Evolutionary conservation across 768 basidiomycete genomes (phyloP).

Genomic region (Suillus decipiens): DNA sequence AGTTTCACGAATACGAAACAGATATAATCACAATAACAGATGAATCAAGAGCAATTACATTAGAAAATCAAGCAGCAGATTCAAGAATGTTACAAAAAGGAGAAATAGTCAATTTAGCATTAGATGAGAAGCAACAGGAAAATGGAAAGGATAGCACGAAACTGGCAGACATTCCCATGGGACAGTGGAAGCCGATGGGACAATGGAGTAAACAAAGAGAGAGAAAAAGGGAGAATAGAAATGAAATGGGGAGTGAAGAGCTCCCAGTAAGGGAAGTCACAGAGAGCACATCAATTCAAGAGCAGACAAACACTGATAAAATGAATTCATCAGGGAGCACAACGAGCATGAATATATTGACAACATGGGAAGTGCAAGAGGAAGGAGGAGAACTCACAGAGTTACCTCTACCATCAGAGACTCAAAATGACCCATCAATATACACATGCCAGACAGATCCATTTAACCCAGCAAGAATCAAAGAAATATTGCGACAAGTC

Average conservation of each 20-base stretch:
- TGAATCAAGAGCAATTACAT: fast-evolving
- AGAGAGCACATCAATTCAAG: fast-evolving
- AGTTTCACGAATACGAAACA: constrained; percentile 26
- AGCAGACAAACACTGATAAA: too few species aligned
- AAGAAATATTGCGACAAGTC: too few species aligned
- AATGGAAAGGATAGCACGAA: not conserved
- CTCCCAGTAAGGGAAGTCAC: not conserved
- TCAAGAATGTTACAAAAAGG: not conserved
- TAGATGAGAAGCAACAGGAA: not conserved
- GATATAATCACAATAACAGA: not conserved
- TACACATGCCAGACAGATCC: too few species aligned
- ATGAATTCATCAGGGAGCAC: too few species aligned
- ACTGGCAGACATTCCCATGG: not conserved
- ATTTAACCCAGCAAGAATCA: too few species aligned
- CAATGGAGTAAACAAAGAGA: not conserved
- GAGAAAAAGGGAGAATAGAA: not conserved
- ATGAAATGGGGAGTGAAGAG: not conserved
- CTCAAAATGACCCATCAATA: too few species aligned
- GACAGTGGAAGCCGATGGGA: not conserved
- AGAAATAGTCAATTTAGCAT: fast-evolving
- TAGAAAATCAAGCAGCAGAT: not conserved
- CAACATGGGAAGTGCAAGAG: too few species aligned
- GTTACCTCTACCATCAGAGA: too few species aligned
- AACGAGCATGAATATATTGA: too few species aligned
- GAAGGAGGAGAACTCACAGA: too few species aligned